phyloP scores from a whole-genome alignment of 805 yeast genomes.

The Starmerella scarabaei region DNA sequence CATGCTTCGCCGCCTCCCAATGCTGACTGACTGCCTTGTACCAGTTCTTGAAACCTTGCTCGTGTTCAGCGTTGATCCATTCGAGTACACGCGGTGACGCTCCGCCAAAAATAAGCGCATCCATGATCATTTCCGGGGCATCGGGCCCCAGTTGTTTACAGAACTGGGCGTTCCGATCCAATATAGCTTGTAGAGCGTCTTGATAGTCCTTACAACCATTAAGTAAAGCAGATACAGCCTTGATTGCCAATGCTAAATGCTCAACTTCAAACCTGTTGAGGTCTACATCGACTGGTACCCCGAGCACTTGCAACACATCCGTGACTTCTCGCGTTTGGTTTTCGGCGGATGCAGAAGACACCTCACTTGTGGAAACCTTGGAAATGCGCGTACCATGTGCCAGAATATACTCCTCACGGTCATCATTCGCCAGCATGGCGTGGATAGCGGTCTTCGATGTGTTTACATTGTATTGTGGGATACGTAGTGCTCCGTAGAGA shows the following conservation, averaged over 20 bases:
- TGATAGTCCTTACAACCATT: no score
- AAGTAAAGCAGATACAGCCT: no score
- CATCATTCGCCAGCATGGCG: conserved; percentile 1
- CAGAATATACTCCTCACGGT: conserved; percentile 5
- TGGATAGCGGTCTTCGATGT: conserved; percentile 1
- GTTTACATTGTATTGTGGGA: conserved; percentile 16
- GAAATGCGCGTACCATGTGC: conserved; percentile 4
- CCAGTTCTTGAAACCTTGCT: conserved; percentile 21
- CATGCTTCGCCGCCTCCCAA: conserved; percentile 6
- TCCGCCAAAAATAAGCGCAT: neutral
- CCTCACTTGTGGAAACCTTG: neutral
- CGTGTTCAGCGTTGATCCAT: conserved; percentile 21
- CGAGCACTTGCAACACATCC: no score
- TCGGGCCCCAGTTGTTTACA: no score
- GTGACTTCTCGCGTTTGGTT: no score
- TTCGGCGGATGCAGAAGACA: no score
- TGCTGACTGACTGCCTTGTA: conserved; percentile 10
- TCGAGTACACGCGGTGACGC: neutral
- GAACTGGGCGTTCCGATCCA: no score
- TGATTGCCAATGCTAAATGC: no score
- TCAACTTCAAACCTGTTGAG: no score
- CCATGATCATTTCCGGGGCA: neutral
- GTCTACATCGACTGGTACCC: no score
- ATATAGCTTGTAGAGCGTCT: no score
- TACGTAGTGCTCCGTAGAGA: conserved; percentile 28